Evolutionary conservation across 2,329 filamentous ascomycete genomes (phyloP).

Genomic region (Phaeosphaeria sp.): DNA sequence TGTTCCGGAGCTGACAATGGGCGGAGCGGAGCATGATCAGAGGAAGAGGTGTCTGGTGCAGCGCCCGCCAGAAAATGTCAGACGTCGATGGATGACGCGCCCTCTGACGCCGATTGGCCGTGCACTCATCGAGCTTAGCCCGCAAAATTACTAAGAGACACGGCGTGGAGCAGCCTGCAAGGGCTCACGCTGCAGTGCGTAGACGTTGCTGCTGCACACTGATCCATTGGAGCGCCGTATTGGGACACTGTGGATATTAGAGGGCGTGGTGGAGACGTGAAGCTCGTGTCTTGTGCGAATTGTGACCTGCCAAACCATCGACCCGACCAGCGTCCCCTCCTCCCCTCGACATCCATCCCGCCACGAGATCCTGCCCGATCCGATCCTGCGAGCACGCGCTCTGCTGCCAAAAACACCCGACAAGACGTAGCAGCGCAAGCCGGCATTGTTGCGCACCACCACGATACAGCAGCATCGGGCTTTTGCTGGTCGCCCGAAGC

Average conservation of each 20-base stretch:
- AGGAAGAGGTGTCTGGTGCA: slow-evolving; percentile 4
- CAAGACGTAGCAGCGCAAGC: slow-evolving; percentile 2
- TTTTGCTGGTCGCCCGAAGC: slow-evolving; percentile 14
- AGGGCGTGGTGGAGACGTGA: slow-evolving; percentile 16
- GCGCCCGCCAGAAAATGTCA: slow-evolving; percentile 18
- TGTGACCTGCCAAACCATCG: slow-evolving; percentile 18
- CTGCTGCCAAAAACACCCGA: not conserved
- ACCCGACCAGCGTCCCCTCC: slow-evolving; percentile 23
- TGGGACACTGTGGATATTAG: slow-evolving; percentile 4
- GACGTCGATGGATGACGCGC: slow-evolving; percentile 16
- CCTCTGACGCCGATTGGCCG: slow-evolving; percentile 29
- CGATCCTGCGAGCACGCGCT: slow-evolving; percentile 7
- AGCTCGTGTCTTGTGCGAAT: slow-evolving; percentile 14
- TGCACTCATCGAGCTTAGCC: slow-evolving; percentile 18
- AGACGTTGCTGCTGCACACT: slow-evolving; percentile 6
- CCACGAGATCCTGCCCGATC: slow-evolving; percentile 19
- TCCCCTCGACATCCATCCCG: slow-evolving; percentile 3
- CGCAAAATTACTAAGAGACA: slow-evolving; percentile 27
- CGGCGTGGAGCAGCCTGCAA: slow-evolving; percentile 11
- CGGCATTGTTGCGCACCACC: slow-evolving; percentile 11
- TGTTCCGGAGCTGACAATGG: slow-evolving; percentile 34
- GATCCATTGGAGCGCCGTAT: slow-evolving; percentile 2
- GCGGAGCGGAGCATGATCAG: slow-evolving; percentile 47
- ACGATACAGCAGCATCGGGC: slow-evolving; percentile 5
- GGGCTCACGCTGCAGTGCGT: slow-evolving; percentile 5